Base-by-base conservation (phyloP, 495 filamentous ascomycete genomes). In the Rusavskia elegans region DNA sequence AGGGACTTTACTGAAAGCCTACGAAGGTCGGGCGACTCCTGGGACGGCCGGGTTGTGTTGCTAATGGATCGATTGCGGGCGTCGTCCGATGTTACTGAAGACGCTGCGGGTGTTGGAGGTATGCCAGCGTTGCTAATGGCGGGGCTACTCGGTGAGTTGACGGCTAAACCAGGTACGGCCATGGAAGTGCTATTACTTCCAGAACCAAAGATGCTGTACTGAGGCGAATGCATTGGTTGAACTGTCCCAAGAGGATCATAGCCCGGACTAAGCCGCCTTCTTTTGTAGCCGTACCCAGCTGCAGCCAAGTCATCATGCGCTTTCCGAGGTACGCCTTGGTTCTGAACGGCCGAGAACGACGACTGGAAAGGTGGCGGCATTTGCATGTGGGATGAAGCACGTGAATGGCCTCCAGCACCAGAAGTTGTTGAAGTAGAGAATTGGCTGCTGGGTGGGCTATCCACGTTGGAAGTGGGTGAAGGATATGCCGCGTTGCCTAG, bases 1-100 rank as follows among this genome's bases (percentile, higher is more conserved):
- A 73, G 55, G 1, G 68, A 71, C 36, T 61, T 63, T 10, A 73
- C 66, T 19, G 70, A 71, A 11, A 73, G 54, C 25, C 68, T 61
- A n/a, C 64, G 65, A 16, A 60, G 35, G 41, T 64, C 61, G 11
- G 57, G 55, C 41, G 63, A 64, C 8, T 60, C 62, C 53, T 60
- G 61, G 2, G 50, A 13, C 39, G 39, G 13, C 21, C 45, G 42
- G 42, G 16, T 20, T 21, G 21, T 54, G 40, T 38, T 55, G 50
- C 25, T 55, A 53, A 21, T 50, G 37, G 30, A 37, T 50, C 36
- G 30, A 50, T 50, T 35, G 20, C 58, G 61, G 20, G 49, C 55
- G 38, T 52, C 58, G 20, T 58, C 57, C 5, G 57, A 58, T 2
- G 40, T 55, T 39, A 38, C 39, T 8, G 54, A 61, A 16, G 57